Evolutionary conservation across 441 rosid species (phyloP).

Genomic region (Pelargonium cotyledonis): DNA sequence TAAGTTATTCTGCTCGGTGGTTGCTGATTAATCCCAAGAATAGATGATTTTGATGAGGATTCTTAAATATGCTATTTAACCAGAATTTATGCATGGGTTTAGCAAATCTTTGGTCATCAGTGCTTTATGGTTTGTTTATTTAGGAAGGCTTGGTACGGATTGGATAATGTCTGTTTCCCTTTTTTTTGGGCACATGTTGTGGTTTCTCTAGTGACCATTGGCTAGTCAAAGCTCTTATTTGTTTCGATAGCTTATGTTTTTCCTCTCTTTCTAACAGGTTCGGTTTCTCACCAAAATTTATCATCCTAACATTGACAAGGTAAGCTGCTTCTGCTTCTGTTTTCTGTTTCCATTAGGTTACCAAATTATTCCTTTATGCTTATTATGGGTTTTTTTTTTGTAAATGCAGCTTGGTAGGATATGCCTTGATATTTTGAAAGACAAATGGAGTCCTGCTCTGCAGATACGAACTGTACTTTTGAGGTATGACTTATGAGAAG

Average conservation of each 20-base stretch:
- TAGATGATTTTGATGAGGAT: no score
- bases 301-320: constrained; percentile 85
- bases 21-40: no score
- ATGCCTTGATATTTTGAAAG: constrained; percentile 96
- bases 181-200: no score
- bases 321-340: constrained; percentile 16
- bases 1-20: no score
- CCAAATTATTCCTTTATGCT: not conserved
- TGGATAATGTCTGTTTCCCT: no score
- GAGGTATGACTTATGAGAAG: constrained; percentile 62
- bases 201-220: no score
- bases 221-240: not conserved
- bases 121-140: no score
- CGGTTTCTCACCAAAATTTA: constrained; percentile 97
- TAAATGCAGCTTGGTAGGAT: constrained; percentile 90
- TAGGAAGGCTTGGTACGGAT: no score
- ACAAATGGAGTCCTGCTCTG: constrained; percentile 99
- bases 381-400: constrained; percentile 17
- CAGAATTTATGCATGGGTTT: no score
- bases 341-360: not conserved
- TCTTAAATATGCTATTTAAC: no score
- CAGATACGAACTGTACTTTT: constrained; percentile 95
- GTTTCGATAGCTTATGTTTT: not conserved
- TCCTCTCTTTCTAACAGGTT: constrained; percentile 43
- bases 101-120: no score